Base-by-base conservation (phyloP, 2,329 filamentous ascomycete species). In the Aspergillus caelatus region DNA sequence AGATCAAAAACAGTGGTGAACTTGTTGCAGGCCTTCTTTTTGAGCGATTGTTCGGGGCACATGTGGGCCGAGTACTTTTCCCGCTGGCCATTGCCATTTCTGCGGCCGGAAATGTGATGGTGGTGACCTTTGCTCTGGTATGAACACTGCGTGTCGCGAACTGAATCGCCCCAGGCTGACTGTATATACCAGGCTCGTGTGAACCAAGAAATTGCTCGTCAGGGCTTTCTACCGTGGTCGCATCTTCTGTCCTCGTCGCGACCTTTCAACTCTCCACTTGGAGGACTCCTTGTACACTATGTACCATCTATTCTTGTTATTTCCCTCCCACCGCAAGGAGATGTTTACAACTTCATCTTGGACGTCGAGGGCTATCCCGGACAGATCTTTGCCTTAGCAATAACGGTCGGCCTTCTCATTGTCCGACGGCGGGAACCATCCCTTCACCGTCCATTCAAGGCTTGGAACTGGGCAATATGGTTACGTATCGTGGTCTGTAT, bases 301-400 rank as follows among this genome's bases (percentile, higher is more conserved):
- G 81, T 92, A 34, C 89, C 89, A 0, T 91, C 89, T 0, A 68
- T 90, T 0, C 77, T 92, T 1, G 88, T 91, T 3, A 91, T 92
- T 57, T 76, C 82, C 0, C 79, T 91, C 0, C 89, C 89, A 0
- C 88, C 89, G 0, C 87, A 88, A 0, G 81, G 82, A 3, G 85
- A 89, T 54, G 87, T 90, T 0, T 93, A 92, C 75, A 88, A 86
- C 11, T 91, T 93, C 69, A 91, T 92, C 32, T 78, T 91, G 0
- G 89, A 92, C 54, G 86, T 92, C 0, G 89, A 92, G 70, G 88
- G 87, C 0, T 92, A 91, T 67, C 85, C 89, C 0, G 86, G 82
- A 0, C 86, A 90, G 62, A 79, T 91, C 16, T 84, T 89, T 61
- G 82, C 82, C 0, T 72, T 91, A 1, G 85, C 86, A 0, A 78